These are phyloP conservation scores for Rhodamnia argentea DNA, from an alignment of 345 rosid genomes.

Conservation along the genomic window DNA sequence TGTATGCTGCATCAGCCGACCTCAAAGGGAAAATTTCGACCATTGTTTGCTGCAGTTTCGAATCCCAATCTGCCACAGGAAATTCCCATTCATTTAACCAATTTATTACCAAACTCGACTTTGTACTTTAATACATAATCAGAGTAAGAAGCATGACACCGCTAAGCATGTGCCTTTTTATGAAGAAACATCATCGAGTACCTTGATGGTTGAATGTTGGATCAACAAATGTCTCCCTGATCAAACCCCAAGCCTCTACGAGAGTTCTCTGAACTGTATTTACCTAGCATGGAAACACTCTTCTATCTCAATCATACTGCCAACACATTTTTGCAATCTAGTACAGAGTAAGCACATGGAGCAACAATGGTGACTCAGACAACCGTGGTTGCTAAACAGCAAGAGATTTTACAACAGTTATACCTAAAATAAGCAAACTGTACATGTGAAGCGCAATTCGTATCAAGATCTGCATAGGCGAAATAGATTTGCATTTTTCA, in stretches of 20 bases:
- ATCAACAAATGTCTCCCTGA: conserved; percentile 80
- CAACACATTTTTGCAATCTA: background rate
- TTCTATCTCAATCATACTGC: background rate
- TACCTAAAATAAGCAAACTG: background rate
- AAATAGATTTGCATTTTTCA: background rate
- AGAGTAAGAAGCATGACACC: background rate
- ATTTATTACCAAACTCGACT: background rate
- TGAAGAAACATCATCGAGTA: conserved; percentile 1
- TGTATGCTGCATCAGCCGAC: conserved; percentile 79
- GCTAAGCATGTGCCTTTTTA: background rate
- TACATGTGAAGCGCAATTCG: background rate
- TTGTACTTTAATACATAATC: background rate
- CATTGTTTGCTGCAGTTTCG: conserved; percentile 83
- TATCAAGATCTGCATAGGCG: background rate
- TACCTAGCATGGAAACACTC: conserved; percentile 33
- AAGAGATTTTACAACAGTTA: background rate
- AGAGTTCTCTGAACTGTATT: conserved; percentile 86
- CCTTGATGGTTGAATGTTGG: conserved; percentile 92
- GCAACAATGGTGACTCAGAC: background rate
- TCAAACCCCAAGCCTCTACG: conserved; percentile 92
- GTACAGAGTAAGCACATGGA: background rate
- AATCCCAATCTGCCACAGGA: conserved; percentile 69
- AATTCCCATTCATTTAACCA: background rate
- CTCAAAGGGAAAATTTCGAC: conserved; percentile 75
- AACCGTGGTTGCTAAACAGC: background rate